Conservation (phyloP, 164 flowering plant species). For the Hamamelis virginiana region DNA sequence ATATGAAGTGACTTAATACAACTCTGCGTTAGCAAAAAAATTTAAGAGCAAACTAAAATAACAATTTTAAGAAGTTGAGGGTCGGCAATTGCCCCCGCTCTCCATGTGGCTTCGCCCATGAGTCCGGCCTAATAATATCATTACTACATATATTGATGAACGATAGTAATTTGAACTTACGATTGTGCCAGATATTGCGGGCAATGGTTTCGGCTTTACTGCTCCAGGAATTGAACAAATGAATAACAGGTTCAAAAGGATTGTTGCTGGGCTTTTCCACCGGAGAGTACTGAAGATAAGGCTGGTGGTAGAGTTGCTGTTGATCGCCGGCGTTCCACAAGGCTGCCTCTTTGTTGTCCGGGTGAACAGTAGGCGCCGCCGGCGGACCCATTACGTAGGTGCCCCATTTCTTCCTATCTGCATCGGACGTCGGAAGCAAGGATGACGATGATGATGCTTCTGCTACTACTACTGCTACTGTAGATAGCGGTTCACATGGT, state of each 20-base stretch:
- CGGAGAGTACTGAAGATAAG: constrained; percentile 37
- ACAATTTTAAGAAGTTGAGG: no score
- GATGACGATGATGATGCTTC: constrained; percentile 7
- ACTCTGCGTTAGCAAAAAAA: no score
- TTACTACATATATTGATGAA: not conserved
- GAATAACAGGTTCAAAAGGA: constrained; percentile 40
- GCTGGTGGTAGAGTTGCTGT: constrained; percentile 27
- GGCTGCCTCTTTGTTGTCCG: constrained; percentile 35
- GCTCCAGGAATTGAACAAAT: constrained; percentile 41
- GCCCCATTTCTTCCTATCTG: constrained; percentile 32
- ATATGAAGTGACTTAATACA: no score
- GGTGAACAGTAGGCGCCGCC: constrained; percentile 29
- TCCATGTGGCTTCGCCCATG: no score
- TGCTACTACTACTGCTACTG: not conserved
- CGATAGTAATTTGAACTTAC: constrained; percentile 28
- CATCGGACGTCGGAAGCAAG: constrained; percentile 10
- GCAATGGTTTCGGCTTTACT: constrained; percentile 42
- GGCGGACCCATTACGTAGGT: constrained; percentile 33
- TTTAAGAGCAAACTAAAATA: no score
- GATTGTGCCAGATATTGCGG: constrained; percentile 45
- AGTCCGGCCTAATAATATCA: no score
- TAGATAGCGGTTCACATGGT: not conserved
- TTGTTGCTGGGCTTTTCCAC: constrained; percentile 30
- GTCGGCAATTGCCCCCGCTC: no score
- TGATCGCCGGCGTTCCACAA: constrained; percentile 24